Evolutionary conservation across 2,329 filamentous ascomycete genomes (phyloP), one percentile per base, ranked within the genome.

Genomic region (Pseudocercospora pini-densiflorae): DNA sequence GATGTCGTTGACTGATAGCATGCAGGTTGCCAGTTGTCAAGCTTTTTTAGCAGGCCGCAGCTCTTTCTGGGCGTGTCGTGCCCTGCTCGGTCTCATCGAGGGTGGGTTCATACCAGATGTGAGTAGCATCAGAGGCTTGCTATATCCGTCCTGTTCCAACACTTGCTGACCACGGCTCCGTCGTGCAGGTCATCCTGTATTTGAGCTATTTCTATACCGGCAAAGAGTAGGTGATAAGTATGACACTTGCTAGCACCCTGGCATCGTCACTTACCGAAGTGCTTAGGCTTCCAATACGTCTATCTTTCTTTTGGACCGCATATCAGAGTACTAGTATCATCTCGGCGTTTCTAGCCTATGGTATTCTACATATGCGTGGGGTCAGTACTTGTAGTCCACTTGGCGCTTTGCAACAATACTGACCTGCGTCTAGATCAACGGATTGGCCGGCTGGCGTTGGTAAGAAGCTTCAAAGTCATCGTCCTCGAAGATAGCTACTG

Each of bases 171-270:
- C 29, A 31, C 3, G 24, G 24, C 24, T 27, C 24, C 24, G 5
- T 27, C 24, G 24, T 31, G 29, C 60, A 68, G 40, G 62, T 66
- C n/a, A 85, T 91, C 14, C 80, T 91, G 0, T 93, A 90, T 77
- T 81, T 92, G 5, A 89, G 87, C 4, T 93, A 93, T 76, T 94
- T 68, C 57, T 94, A 93, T 79, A 93, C 87, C 54, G 87, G 87
- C 0, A 84, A 84, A 61, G 91, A 93, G 75, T 51, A n/a, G 8
- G 47, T 24, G 29, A 51, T 21, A 51, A 51, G 10, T 51, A 12
- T 24, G 47, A 21, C 23, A 12, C 47, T 21, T 51, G 14, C 1
- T n/a, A 14, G 19, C 14, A 21, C 47, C 10, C 10, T 51, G 21
- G n/a, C 2, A n/a, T 5, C 7, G 10, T 21, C 23, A 16, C 47